Evolutionary conservation across 306 rosid species (phyloP).

Genomic region (cucumber (Cucumis sativus)): DNA sequence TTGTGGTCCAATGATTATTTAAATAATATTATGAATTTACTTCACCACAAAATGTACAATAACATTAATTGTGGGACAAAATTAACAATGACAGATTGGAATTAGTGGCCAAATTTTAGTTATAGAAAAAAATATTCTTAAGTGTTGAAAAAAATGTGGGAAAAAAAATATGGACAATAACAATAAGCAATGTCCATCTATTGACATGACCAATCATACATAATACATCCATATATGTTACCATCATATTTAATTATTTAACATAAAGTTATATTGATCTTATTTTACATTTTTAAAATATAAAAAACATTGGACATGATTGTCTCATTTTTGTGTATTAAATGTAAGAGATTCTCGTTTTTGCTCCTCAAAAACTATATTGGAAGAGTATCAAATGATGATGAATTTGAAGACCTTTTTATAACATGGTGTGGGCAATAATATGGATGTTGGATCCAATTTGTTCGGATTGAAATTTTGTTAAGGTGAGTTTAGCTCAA

Average conservation of each 20-base stretch:
- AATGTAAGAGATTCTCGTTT: too few species aligned
- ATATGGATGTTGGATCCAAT: too few species aligned
- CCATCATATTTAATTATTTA: neutral
- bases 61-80: neutral
- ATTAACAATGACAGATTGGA: neutral
- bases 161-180: neutral
- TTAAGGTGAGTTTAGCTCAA: too few species aligned
- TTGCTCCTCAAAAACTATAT: too few species aligned
- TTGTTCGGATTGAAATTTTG: too few species aligned
- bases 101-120: neutral
- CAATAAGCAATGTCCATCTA: neutral
- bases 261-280: neutral
- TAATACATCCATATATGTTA: neutral
- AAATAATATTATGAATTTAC: neutral
- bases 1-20: neutral
- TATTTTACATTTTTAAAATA: neutral
- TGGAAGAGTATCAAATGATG: too few species aligned
- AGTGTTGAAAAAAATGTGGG: neutral
- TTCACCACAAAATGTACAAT: neutral
- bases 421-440: too few species aligned
- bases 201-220: neutral
- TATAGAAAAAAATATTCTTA: neutral
- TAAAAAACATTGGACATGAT: neutral
- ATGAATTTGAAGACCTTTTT: too few species aligned
- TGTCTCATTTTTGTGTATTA: too few species aligned